Evolutionary conservation across 352 stramenopile species (phyloP).

Genomic region (Phytophthora capsici): DNA sequence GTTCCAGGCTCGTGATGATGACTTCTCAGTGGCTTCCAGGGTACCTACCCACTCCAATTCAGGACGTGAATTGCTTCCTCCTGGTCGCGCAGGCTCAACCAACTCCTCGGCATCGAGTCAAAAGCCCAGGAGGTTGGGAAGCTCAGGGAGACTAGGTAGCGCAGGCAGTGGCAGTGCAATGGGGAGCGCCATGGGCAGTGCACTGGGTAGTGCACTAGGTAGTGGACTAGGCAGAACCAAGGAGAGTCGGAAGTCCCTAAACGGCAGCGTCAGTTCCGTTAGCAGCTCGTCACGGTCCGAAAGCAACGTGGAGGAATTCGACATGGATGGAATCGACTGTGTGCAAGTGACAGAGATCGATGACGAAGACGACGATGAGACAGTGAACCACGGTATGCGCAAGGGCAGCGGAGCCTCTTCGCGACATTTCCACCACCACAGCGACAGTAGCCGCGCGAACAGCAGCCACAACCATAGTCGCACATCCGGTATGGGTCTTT

Average conservation of each 20-base stretch:
- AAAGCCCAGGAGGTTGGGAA: constrained; percentile 40
- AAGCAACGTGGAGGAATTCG: constrained; percentile 55
- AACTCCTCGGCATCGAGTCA: constrained; percentile 52
- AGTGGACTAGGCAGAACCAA: constrained; percentile 27
- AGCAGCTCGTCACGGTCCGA: constrained; percentile 57
- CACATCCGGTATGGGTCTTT: constrained; percentile 34
- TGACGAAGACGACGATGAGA: constrained; percentile 77
- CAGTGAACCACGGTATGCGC: constrained; percentile 40
- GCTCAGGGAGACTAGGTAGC: constrained; percentile 23
- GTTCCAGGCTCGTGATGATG: constrained; percentile 85
- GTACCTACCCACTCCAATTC: constrained; percentile 77
- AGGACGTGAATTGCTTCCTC: constrained; percentile 53
- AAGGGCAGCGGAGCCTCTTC: constrained; percentile 46
- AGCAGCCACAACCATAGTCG: constrained; percentile 45
- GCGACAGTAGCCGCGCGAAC: constrained; percentile 38
- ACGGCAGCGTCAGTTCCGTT: constrained; percentile 49
- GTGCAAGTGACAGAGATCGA: constrained; percentile 79
- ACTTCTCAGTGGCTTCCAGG: constrained; percentile 86
- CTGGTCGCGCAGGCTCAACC: constrained; percentile 41
- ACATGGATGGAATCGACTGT: constrained; percentile 80
- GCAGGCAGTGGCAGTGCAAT: constrained; percentile 24
- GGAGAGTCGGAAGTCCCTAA: constrained; percentile 52
- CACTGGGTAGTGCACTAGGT: constrained; percentile 19
- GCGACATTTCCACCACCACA: constrained; percentile 45
- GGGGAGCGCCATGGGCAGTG: constrained; percentile 32